Evolutionary conservation across 2,329 filamentous ascomycete species (phyloP), one percentile per base, ranked within the genome.

Genomic region (Arthrinium puccinioides): DNA sequence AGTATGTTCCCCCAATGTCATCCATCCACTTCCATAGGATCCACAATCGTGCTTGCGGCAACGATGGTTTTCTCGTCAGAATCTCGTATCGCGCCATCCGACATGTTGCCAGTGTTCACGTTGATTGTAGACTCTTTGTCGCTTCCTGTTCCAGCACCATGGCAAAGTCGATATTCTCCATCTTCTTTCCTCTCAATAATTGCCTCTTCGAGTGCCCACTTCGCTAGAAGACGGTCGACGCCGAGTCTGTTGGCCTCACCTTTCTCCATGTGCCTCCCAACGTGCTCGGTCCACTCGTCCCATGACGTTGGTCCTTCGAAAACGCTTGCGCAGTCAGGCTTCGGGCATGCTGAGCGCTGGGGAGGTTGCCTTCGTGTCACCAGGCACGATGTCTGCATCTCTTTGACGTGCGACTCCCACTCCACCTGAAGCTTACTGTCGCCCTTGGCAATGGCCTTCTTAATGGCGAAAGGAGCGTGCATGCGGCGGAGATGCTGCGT

Each of bases 401-500:
- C 72, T 67, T 79, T 80, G 32, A 82, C 76, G 28, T 79, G 75
- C 0, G 62, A 63, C 32, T 82, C 79, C 79, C 78, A 82, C 40
- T 82, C 77, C 1, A 66, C 53, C 49, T 79, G 74, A 5, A 79
- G 56, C 48, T 74, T 76, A 50, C 63, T 72, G 47, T 81, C 76
- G 1, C 68, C 68, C 50, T 80, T 78, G 19, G 67, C 63, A 14
- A 73, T 60, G 9, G 72, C 60, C 50, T 76, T 70, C 52, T 77
- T 73, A 52, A 76, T 79, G 52, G 78, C 70, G 28, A 77, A 76
- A 0, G 82, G 80, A 0, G 83, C 80, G 52, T 98, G 92, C 90
- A 97, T 97, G 32, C 90, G 85, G 11, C 89, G 83, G 11, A 94
- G 73, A 52, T 98, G 90, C 55, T 97, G 90, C 0, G 87, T 90